Base-by-base conservation (phyloP, 2,329 filamentous ascomycete genomes). In the Botrytis fragariae region DNA sequence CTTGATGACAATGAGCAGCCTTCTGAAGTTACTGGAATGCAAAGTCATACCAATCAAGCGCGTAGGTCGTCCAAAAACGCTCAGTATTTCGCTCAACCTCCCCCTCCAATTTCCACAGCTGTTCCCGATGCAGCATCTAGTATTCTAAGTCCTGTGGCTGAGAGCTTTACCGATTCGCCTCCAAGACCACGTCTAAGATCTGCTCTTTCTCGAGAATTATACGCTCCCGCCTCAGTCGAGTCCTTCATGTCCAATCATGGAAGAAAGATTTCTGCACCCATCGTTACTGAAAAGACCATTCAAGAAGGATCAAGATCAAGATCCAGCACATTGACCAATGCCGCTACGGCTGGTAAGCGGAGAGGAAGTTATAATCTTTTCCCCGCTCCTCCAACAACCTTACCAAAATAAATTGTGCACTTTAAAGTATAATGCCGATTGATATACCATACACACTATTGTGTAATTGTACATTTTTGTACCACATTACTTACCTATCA, bases 331-430 rank as follows among this genome's bases (percentile, higher is more conserved):
- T 73, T 75, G 3, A 42, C 65, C 37, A 69, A 57, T 42, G 60
- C 69, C 45, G 68, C 75, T 9, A 48, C 48, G 37, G 74, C 71
- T 14, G 75, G 71, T 42, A 79, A 79, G 69, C 74, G 74, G 62
- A 75, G 78, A 54, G 78, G 76, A 45, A 78, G 78, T 61, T 81
- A 80, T 63, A 79, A 77, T 74, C 72, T 81, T 14, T 81, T 81
- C 32, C 79, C 79, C 45, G 39, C 61, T 22, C 59, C 61, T 72
- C 60, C 61, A 22, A 32, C 65, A 20, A 32, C 48, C 25, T 25
- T n/a, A 32, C 18, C 65, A 16, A 57, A 69, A 69, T 59, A 69
- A 69, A 59, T 57, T 4, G 35, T 39, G 25, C 65, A 42, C 12
- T 42, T 16, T 57, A 77, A 78, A 69, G 62, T 74, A 35, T 77